A percentile compares a stretch with the other conserved stretches of the same genome.
These are phyloP conservation scores for Amyloporia xantha DNA, from an alignment of 768 basidiomycete species.

Conservation along the genomic window DNA sequence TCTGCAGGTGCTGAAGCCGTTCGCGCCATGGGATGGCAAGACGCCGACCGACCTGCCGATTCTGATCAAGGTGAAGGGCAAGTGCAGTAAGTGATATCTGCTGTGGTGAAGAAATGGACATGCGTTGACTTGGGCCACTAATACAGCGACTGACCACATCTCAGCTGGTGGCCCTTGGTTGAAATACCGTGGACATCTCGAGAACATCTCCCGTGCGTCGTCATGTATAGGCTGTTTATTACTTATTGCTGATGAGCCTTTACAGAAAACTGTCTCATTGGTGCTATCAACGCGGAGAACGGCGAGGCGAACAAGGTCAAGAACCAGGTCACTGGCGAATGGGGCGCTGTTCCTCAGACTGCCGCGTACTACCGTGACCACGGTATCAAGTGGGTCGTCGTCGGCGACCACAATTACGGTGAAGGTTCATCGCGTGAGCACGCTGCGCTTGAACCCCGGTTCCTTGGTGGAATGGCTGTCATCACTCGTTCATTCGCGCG, in stretches of 20 bases:
- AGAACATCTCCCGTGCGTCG: constrained; percentile 89
- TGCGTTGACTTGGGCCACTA: too few species aligned
- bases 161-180: constrained; percentile 98
- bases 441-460: constrained; percentile 93
- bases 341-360: constrained; percentile 76
- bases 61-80: constrained; percentile 97
- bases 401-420: constrained; percentile 95
- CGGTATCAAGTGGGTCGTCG: constrained; percentile 93
- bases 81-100: constrained; percentile 88
- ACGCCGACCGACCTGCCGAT: constrained; percentile 83
- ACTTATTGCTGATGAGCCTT: background rate
- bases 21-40: constrained; percentile 91
- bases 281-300: constrained; percentile 94
- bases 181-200: constrained; percentile 97
- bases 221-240: background rate
- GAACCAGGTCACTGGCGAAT: constrained; percentile 86
- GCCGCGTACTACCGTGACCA: constrained; percentile 85
- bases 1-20: constrained; percentile 86
- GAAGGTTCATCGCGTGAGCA: constrained; percentile 98
- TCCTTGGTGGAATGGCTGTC: constrained; percentile 91
- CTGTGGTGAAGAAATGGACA: too few species aligned
- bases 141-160: constrained; percentile 84
- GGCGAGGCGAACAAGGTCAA: constrained; percentile 94
- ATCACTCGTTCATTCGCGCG: constrained; percentile 96
- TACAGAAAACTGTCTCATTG: constrained; percentile 92